Conservation (phyloP, 2,329 filamentous ascomycete genomes). For the Cadophora gregata region DNA sequence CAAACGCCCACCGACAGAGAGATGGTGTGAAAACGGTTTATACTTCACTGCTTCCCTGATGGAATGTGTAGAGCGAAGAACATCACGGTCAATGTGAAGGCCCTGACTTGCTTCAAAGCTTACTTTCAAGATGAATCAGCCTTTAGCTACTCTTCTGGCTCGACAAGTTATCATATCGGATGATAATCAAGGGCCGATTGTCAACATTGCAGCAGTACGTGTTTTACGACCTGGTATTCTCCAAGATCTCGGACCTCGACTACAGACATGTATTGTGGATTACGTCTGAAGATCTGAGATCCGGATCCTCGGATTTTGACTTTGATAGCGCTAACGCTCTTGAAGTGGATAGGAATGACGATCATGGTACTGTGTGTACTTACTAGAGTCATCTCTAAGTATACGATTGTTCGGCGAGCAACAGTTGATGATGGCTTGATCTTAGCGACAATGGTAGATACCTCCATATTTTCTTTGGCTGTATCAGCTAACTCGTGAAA, state of each 20-base stretch:
- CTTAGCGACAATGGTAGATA: slow-evolving; percentile 27
- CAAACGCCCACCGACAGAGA: background rate
- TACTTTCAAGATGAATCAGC: background rate
- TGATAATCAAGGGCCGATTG: slow-evolving; percentile 47
- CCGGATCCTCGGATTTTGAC: too few relatives aligned
- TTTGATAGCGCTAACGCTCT: too few relatives aligned
- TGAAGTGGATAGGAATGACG: slow-evolving; percentile 47
- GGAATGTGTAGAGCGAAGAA: slow-evolving; percentile 1
- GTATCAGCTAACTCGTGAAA: slow-evolving; percentile 22
- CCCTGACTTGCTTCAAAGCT: background rate
- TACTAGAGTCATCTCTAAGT: slow-evolving; percentile 44
- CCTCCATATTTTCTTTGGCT: background rate
- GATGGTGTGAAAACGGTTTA: background rate
- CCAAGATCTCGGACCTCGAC: too few relatives aligned
- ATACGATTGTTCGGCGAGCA: slow-evolving; percentile 27
- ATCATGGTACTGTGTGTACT: slow-evolving; percentile 46
- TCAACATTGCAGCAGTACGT: slow-evolving; percentile 48
- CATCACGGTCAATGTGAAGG: background rate
- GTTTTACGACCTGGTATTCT: too few relatives aligned
- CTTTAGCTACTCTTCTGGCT: slow-evolving; percentile 5
- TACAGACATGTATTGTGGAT: too few relatives aligned
- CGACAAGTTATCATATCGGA: slow-evolving; percentile 45
- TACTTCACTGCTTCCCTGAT: slow-evolving; percentile 1
- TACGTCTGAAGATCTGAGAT: too few relatives aligned
- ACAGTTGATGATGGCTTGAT: slow-evolving; percentile 32